Evolutionary conservation across 2,329 filamentous ascomycete genomes (phyloP).

Genomic region (Penicillium sp.): DNA sequence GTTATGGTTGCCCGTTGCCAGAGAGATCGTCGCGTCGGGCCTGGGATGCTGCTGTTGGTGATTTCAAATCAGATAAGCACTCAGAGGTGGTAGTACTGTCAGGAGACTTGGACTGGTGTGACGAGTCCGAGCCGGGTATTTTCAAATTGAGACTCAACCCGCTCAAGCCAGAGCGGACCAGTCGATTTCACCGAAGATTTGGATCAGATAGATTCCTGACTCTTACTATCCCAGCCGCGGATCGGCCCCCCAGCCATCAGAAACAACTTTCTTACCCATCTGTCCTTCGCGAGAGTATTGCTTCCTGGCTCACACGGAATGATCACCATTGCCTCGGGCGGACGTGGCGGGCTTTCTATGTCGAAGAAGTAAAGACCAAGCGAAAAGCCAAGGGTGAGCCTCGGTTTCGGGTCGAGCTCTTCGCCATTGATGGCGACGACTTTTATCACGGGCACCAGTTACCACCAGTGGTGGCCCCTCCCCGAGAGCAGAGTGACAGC

Average conservation of each 20-base stretch:
- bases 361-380: slow-evolving; percentile 39
- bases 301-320: slow-evolving; percentile 39
- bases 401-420: slow-evolving; percentile 38
- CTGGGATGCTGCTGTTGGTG: slow-evolving; percentile 34
- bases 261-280: slow-evolving; percentile 21
- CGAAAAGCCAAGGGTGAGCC: slow-evolving; percentile 26
- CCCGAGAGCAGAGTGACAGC: slow-evolving; percentile 21
- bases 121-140: slow-evolving; percentile 29
- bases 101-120: slow-evolving; percentile 40
- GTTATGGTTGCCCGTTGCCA: slow-evolving; percentile 23
- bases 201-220: slow-evolving; percentile 47
- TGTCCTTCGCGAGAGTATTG: slow-evolving; percentile 33
- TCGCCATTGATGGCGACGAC: slow-evolving; percentile 44
- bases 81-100: slow-evolving; percentile 40
- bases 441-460: slow-evolving; percentile 23
- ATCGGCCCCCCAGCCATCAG: slow-evolving; percentile 26
- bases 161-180: slow-evolving; percentile 41
- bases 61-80: slow-evolving; percentile 32
- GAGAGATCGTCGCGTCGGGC: slow-evolving; percentile 29
- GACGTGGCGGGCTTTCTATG: slow-evolving; percentile 44
- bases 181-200: slow-evolving; percentile 46
- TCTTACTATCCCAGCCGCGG: slow-evolving; percentile 34
- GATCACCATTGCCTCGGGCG: slow-evolving; percentile 42
- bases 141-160: slow-evolving; percentile 42
- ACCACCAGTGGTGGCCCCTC: slow-evolving; percentile 17